A percentile compares a stretch with the other conserved stretches of the same genome.
phyloP scores from a whole-genome alignment of 768 basidiomycete genomes.

The Suillus variegatus region DNA sequence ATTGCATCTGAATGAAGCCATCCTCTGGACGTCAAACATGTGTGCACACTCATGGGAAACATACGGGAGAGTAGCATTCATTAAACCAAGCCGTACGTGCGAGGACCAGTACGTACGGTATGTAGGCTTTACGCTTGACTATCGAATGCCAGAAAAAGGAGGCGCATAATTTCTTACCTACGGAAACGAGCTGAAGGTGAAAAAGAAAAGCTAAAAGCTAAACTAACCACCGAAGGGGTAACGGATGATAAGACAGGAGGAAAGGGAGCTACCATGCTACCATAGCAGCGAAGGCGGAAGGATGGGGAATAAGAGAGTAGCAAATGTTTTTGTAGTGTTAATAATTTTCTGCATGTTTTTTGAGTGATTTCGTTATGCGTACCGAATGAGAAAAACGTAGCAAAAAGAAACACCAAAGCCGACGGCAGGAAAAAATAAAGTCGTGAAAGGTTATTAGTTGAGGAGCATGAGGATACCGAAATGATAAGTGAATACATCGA shows the following conservation, averaged over 20 bases:
- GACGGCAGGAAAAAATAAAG: conserved; percentile 30
- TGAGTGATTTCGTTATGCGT: conserved; percentile 35
- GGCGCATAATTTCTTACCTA: conserved; percentile 52
- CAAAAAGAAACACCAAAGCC: conserved; percentile 38
- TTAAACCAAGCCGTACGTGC: neutral
- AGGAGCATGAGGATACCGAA: conserved; percentile 32
- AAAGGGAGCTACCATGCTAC: conserved; percentile 1
- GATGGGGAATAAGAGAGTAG: conserved; percentile 13
- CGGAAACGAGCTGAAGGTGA: conserved; percentile 22
- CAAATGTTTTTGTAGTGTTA: conserved; percentile 54
- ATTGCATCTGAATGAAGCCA: neutral
- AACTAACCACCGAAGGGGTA: conserved; percentile 26
- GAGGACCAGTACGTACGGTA: neutral
- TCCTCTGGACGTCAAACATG: neutral
- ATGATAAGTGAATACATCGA: conserved; percentile 34
- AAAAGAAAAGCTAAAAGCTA: conserved; percentile 22
- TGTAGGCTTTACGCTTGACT: conserved; percentile 11
- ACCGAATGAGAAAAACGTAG: conserved; percentile 35
- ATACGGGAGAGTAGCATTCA: neutral
- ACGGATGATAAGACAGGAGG: conserved; percentile 5
- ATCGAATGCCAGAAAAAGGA: neutral
- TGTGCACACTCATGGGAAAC: neutral
- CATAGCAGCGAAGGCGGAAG: conserved; percentile 15
- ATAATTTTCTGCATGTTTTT: conserved; percentile 37
- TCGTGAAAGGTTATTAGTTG: conserved; percentile 41